phyloP scores from a whole-genome alignment of 2,329 filamentous ascomycete species.

The Didymella arachidicola region DNA sequence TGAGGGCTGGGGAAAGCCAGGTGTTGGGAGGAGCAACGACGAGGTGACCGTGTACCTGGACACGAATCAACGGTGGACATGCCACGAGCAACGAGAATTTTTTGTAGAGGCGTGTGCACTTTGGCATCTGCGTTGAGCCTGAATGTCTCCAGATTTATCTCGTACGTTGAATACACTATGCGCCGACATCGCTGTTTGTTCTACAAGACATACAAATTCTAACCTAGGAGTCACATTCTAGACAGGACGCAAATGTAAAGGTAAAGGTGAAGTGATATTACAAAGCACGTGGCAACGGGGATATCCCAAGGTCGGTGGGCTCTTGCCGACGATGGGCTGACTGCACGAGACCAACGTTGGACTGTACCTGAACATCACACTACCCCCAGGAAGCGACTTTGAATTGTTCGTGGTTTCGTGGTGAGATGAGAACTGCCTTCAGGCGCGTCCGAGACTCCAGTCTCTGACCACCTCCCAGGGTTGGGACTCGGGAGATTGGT shows the following conservation, averaged over 20 bases:
- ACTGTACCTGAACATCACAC: slow-evolving; percentile 13
- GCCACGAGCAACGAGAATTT: slow-evolving; percentile 14
- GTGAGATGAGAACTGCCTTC: slow-evolving; percentile 18
- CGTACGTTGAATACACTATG: slow-evolving; percentile 12
- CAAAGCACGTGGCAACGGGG: slow-evolving; percentile 20
- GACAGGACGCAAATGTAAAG: background rate
- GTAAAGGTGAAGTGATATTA: slow-evolving; percentile 15
- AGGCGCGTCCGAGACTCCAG: slow-evolving; percentile 16
- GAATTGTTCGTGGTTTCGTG: slow-evolving; percentile 15
- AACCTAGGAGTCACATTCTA: slow-evolving; percentile 6
- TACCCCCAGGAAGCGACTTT: slow-evolving; percentile 3
- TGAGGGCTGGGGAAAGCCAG: background rate
- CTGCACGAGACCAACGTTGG: background rate
- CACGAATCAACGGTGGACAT: slow-evolving; percentile 13
- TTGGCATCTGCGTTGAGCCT: slow-evolving; percentile 12
- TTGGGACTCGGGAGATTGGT: slow-evolving; percentile 15
- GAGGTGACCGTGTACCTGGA: background rate
- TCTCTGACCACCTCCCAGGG: slow-evolving; percentile 9
- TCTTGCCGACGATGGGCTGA: slow-evolving; percentile 14
- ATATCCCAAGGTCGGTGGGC: slow-evolving; percentile 1
- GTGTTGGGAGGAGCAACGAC: background rate
- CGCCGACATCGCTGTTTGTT: slow-evolving; percentile 20
- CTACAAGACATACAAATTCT: slow-evolving; percentile 14
- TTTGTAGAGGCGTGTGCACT: slow-evolving; percentile 20
- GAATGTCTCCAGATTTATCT: slow-evolving; percentile 12